Conservation (phyloP, 129 eudicot genomes). For the Centrapalus pauciflorus region DNA sequence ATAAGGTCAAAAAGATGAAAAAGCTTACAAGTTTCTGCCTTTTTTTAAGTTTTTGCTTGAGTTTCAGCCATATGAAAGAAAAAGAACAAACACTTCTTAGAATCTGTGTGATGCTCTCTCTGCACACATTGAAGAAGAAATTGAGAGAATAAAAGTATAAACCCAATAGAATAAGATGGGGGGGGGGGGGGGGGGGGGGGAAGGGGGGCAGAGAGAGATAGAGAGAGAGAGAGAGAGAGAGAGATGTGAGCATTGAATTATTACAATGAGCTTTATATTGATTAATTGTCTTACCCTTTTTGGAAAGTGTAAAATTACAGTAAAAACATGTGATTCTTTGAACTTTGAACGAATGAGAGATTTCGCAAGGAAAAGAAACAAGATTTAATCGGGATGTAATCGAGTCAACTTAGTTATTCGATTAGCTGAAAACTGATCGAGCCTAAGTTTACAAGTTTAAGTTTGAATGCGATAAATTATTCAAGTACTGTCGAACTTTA, state of each 20-base stretch:
- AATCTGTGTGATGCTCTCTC: constrained; percentile 10
- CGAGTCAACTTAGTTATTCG: too few species aligned
- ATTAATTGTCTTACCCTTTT: background rate
- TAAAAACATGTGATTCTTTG: background rate
- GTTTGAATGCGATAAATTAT: too few species aligned
- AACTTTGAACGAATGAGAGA: too few species aligned
- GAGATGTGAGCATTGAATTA: background rate
- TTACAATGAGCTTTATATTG: background rate
- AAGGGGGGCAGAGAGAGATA: background rate
- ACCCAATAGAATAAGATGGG: background rate
- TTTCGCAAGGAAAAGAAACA: too few species aligned
- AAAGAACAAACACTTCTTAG: background rate
- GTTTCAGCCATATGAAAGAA: constrained; percentile 11
- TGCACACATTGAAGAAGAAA: constrained; percentile 16
- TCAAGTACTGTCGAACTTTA: too few species aligned
- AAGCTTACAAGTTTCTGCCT: constrained; percentile 16
- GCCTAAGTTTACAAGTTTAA: too few species aligned
- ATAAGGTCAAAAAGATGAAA: constrained; percentile 1
- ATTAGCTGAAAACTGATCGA: too few species aligned
- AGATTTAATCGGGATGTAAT: too few species aligned
- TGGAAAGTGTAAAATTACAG: background rate
- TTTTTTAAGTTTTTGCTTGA: background rate
- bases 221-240: background rate
- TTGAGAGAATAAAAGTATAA: constrained; percentile 9
- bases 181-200: background rate